Evolutionary conservation across 2,329 filamentous ascomycete genomes (phyloP), one percentile per base, ranked within the genome.

Genomic region (Aotearoamyces nothofagi): DNA sequence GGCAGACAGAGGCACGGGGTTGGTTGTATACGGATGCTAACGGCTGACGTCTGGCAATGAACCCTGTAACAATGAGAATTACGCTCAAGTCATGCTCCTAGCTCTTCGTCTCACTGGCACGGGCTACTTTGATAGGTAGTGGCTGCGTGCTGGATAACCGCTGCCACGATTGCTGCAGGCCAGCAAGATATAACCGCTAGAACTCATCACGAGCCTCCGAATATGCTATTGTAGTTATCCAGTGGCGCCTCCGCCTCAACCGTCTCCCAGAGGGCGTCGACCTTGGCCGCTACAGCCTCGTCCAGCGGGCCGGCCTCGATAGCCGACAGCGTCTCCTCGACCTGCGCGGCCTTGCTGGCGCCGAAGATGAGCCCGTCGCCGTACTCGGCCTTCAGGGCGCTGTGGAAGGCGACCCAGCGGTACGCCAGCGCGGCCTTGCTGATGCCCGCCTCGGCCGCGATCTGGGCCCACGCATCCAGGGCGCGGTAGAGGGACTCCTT

Each of bases 341-440:
- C 30, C 24, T 47, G 44, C 9, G 15, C 13, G 6, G 25, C 10
- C 14, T 28, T 39, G 13, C 30, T 40, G 6, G 42, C 38, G 5
- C 46, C 46, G 28, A 51, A 20, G 15, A 55, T 46, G 8, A 53
- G 36, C 3, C 38, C 46, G 41, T 54, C 51, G 0, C 46, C 46
- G 25, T 37, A 22, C 22, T 39, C 36, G 5, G 15, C 28, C 7
- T 43, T 43, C 32, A 53, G 29, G 13, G 26, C 27, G 3, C 43
- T 49, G 27, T 56, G 36, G 24, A 44, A 47, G 5, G 35, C 36
- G 3, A 52, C 38, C 52, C 53, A 56, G 17, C 53, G 35, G 39
- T 52, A 55, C 3, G 50, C 52, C 30, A 57, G 29, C 12, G 43
- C 51, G 10, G 41, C 46, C 34, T 50, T 51, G 0, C 38, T 33